Percentiles rank a stretch among this genome's conserved stretches.
These are phyloP conservation scores for Fraxinus dipetala DNA, from an alignment of 305 asterid species.

Conservation along the genomic window DNA sequence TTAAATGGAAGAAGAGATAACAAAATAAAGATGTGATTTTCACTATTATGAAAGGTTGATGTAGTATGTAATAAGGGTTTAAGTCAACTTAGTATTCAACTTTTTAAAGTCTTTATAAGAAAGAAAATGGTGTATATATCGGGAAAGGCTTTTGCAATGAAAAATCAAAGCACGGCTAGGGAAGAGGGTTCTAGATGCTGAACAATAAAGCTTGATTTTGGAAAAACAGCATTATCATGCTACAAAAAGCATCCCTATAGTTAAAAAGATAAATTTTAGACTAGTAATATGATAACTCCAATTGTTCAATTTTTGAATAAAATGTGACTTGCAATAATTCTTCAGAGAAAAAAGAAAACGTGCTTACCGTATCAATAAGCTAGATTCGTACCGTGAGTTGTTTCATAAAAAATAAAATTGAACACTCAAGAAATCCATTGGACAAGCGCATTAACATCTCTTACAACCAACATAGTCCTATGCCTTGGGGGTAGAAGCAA, in stretches of 20 bases:
- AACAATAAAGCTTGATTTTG: neutral
- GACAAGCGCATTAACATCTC: neutral
- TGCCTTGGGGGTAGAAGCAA: neutral
- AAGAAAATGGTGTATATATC: too few relatives aligned
- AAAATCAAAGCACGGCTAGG: neutral
- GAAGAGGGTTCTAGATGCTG: neutral
- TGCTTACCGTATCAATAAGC: neutral
- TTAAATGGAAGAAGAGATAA: too few relatives aligned
- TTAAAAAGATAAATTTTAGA: too few relatives aligned
- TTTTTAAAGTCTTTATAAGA: too few relatives aligned
- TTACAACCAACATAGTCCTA: neutral
- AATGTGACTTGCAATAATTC: neutral
- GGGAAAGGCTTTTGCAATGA: too few relatives aligned
- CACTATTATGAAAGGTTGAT: too few relatives aligned
- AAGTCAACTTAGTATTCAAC: too few relatives aligned
- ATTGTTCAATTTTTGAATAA: neutral
- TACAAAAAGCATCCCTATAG: neutral
- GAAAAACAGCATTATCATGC: neutral
- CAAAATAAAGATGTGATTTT: too few relatives aligned
- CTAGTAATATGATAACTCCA: neutral
- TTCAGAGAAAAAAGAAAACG: neutral
- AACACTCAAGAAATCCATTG: neutral
- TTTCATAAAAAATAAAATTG: neutral
- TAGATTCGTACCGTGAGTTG: neutral
- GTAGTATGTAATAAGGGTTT: too few relatives aligned